Evolutionary conservation across 1,284 basidiomycete genomes (phyloP), one percentile per base, ranked within the genome.

Genomic region (Schizophyllum amplum): DNA sequence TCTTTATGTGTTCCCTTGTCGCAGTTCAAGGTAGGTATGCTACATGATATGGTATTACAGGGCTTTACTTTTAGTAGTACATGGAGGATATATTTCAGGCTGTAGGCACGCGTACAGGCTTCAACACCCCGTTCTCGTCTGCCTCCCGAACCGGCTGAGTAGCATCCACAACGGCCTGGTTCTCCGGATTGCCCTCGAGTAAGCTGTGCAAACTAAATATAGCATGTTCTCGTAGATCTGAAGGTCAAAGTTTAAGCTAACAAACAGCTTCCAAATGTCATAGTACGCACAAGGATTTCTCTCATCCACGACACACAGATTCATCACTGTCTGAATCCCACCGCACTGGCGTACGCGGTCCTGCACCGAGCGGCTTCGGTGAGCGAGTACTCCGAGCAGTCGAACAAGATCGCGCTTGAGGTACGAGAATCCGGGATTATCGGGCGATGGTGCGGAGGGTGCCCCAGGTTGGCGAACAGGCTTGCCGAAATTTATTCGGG

Each of bases 191-290:
- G 48, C 78, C 75, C 62, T 84, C 77, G 58, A 95, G 78, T 23
- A 95, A 69, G 69, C 90, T 92, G 51, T 83, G 82, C 21, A 96
- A 75, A 11, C 91, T 79, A 62, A 96, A 86, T 49, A 96, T 81
- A 1, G 93, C 92, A 68, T 96, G 90, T 70, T 96, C 94, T 46
- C 92, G 84, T 51, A 97, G 73, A 72, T 92, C 93, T 94, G 65
- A 21, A 24, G 25, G 42, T 42, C 58, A 54, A 27, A 55, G 55
- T 57, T 52, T 51, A 21, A 54, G 59, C 48, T 61, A 42, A 53
- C 51, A 24, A 54, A 24, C 23, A 13, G 57, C 48, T 24, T 51
- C 23, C 24, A 59, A 51, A 57, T 51, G 51, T 59, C 53, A 11
- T 23, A 23, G 53, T 52, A 68, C 73, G 60, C 68, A 95, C 93